Percentiles rank a stretch among this genome's conserved stretches.
Evolutionary conservation across 306 rosid genomes (phyloP).

Genomic region (Vachellia pachyceras): DNA sequence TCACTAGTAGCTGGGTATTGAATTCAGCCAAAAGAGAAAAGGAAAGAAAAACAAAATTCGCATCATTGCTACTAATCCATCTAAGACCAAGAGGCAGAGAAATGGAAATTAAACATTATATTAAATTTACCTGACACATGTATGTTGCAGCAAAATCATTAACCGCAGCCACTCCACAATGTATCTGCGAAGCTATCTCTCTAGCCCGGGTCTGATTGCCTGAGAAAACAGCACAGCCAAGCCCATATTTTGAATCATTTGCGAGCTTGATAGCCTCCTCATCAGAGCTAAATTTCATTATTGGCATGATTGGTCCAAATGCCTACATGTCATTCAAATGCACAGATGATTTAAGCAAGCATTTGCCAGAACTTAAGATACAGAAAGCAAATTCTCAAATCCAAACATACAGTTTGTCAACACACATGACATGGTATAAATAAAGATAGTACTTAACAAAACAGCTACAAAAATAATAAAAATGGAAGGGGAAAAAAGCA

Average conservation of each 20-base stretch:
- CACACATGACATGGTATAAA: conserved; percentile 23
- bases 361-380: conserved; percentile 23
- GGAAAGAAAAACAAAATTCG: not conserved
- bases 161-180: conserved; percentile 76
- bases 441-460: conserved; percentile 4
- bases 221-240: conserved; percentile 93
- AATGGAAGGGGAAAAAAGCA: not conserved
- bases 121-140: conserved; percentile 80
- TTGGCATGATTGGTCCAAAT: conserved; percentile 92
- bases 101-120: not conserved
- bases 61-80: conserved; percentile 10
- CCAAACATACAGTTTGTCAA: conserved; percentile 28
- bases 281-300: conserved; percentile 87
- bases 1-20: conserved; percentile 14
- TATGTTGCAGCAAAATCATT: conserved; percentile 82
- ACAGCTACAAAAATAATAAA: conserved; percentile 9
- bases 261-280: conserved; percentile 83
- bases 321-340: conserved; percentile 54
- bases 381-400: conserved; percentile 10
- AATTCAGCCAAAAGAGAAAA: not conserved
- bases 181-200: conserved; percentile 82
- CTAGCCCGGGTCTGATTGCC: conserved; percentile 79
- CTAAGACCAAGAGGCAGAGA: not conserved
- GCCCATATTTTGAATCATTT: conserved; percentile 88
- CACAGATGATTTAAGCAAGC: conserved; percentile 33